phyloP scores from a whole-genome alignment of 345 rosid genomes.

The Mallotus nudiflorus region DNA sequence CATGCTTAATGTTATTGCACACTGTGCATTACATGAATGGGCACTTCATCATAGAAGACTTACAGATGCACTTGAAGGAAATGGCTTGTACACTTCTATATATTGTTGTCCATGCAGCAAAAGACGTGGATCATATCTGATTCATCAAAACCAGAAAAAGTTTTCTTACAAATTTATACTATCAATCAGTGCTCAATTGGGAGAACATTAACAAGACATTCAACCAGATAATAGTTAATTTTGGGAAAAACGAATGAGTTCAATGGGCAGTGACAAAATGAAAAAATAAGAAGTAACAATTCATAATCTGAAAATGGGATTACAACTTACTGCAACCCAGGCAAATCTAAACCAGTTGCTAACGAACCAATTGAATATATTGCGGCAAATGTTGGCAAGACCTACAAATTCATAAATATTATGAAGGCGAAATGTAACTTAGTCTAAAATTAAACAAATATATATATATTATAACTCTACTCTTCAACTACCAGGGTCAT shows the following conservation, averaged over 20 bases:
- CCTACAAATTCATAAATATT: slow-evolving; percentile 38
- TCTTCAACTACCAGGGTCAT: no score
- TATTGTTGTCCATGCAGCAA: slow-evolving; percentile 90
- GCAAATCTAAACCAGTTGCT: slow-evolving; percentile 35
- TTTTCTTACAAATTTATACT: background rate
- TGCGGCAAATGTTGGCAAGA: slow-evolving; percentile 83
- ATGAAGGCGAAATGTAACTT: background rate
- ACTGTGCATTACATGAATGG: background rate
- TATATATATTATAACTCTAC: no score
- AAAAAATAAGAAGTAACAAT: background rate
- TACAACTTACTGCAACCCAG: slow-evolving; percentile 60
- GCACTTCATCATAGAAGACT: slow-evolving; percentile 25
- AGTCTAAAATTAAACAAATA: no score
- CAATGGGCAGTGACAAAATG: background rate
- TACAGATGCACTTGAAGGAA: slow-evolving; percentile 72
- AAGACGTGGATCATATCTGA: slow-evolving; percentile 69
- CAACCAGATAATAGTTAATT: background rate
- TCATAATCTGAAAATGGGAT: background rate
- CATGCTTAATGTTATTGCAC: background rate
- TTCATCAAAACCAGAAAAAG: slow-evolving; percentile 13
- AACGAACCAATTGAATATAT: slow-evolving; percentile 41
- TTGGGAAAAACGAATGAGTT: background rate
- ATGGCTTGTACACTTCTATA: slow-evolving; percentile 72
- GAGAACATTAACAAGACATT: background rate
- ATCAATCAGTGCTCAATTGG: no score